These are phyloP conservation scores for Globisporangium viniferum DNA, from an alignment of 352 stramenopile species.

Conservation along the genomic window DNA sequence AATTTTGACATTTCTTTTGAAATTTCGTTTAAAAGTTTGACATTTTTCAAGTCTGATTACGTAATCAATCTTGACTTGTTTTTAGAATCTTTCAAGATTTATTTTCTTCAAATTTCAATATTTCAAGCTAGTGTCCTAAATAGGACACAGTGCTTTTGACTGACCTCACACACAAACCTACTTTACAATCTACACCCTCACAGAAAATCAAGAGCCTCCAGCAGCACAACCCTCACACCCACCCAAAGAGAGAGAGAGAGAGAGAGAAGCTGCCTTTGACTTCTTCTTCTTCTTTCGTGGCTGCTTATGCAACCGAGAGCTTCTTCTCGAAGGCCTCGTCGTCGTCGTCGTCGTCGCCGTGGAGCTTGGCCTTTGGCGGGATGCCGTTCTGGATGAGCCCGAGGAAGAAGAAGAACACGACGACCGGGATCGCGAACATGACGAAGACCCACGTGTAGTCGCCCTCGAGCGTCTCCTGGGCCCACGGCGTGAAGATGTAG, in stretches of 20 bases:
- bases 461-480: constrained; percentile 28
- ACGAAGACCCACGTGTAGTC: constrained; percentile 32
- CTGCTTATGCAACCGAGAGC: constrained; percentile 11
- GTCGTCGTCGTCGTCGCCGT: background rate
- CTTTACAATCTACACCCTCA: background rate
- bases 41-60: too few species aligned
- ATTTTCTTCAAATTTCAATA: too few species aligned
- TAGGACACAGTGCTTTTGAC: background rate
- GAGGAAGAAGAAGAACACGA: constrained; percentile 29
- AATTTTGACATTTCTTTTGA: too few species aligned
- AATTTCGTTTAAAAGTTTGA: too few species aligned
- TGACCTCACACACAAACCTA: background rate
- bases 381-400: constrained; percentile 20
- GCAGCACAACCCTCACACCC: too few species aligned
- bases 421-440: constrained; percentile 29
- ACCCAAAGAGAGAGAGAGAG: background rate
- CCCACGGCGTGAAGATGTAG: constrained; percentile 36
- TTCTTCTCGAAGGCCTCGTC: constrained; percentile 14
- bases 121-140: too few species aligned
- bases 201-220: too few species aligned
- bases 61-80: too few species aligned
- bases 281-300: background rate
- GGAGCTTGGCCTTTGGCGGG: background rate
- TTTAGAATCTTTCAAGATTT: too few species aligned
- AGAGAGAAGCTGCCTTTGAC: background rate